phyloP scores from a whole-genome alignment of 805 yeast genomes.

The Pichia nakasei region DNA sequence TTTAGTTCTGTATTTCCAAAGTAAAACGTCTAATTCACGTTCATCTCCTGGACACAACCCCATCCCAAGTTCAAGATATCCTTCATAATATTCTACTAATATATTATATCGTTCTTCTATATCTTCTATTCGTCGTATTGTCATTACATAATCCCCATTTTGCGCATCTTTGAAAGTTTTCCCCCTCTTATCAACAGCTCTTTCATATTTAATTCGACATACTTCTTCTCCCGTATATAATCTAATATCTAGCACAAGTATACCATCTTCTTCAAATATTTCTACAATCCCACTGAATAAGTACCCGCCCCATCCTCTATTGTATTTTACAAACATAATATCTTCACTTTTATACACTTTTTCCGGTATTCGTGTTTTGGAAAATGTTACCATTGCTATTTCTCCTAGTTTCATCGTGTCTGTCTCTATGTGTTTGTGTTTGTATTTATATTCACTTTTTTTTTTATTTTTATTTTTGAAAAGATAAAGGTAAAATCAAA shows the following conservation, averaged over 20 bases:
- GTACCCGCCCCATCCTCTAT: background rate
- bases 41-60: conserved; percentile 21
- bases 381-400: too few species aligned
- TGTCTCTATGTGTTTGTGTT: too few species aligned
- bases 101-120: too few species aligned
- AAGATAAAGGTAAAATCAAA: too few species aligned
- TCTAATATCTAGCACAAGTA: conserved; percentile 10
- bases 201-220: background rate
- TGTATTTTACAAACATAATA: background rate
- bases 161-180: too few species aligned
- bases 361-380: conserved; percentile 18
- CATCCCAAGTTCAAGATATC: conserved; percentile 15
- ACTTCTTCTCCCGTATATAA: conserved; percentile 12
- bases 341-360: background rate
- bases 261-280: background rate
- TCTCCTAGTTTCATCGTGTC: too few species aligned
- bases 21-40: conserved; percentile 2
- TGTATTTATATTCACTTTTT: too few species aligned
- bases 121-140: too few species aligned
- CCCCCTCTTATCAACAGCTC: background rate
- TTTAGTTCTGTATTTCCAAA: too few species aligned
- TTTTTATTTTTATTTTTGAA: too few species aligned
- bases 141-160: too few species aligned
- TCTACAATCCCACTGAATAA: background rate
- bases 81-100: background rate